Percentiles rank a stretch among this genome's conserved stretches.
These are phyloP conservation scores for Globisporangium mamillatum DNA, from an alignment of 352 stramenopile species.

Conservation along the genomic window DNA sequence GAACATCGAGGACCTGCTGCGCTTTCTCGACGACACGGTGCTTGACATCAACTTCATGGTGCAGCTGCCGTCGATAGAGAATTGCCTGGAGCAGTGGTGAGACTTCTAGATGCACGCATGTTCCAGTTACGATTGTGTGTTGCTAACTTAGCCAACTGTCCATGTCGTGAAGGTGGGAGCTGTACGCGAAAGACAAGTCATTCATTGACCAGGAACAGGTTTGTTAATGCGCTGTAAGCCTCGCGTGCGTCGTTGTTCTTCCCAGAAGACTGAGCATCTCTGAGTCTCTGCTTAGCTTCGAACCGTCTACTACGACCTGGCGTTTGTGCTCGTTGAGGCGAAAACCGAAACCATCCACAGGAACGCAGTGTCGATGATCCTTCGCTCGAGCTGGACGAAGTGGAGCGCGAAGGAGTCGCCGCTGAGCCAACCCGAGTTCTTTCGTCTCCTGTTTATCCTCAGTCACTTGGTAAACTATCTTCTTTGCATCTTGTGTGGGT, in stretches of 20 bases:
- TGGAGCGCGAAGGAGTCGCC: conserved; percentile 58
- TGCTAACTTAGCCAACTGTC: neutral
- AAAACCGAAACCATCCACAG: conserved; percentile 79
- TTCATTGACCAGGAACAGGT: conserved; percentile 55
- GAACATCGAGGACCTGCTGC: conserved; percentile 58
- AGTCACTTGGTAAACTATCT: conserved; percentile 46
- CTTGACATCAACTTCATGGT: conserved; percentile 85
- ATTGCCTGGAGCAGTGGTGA: conserved; percentile 69
- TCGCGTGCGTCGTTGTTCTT: neutral
- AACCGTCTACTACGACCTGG: conserved; percentile 67
- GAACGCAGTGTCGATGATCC: conserved; percentile 76
- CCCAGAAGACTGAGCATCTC: neutral
- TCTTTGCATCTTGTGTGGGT: neutral
- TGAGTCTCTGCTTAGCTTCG: conserved; percentile 36
- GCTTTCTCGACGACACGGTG: conserved; percentile 70
- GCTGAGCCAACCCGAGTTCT: conserved; percentile 58
- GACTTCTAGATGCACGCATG: neutral
- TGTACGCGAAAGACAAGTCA: conserved; percentile 43
- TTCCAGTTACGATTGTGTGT: neutral
- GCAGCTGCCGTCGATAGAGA: conserved; percentile 79
- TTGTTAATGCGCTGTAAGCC: neutral
- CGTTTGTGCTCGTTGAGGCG: conserved; percentile 65
- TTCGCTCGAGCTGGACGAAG: conserved; percentile 66
- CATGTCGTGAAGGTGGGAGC: conserved; percentile 30
- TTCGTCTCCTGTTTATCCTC: conserved; percentile 66